Percentiles rank a stretch among this genome's conserved stretches.
phyloP scores from a whole-genome alignment of 306 rosid genomes.

The Citrullus colocynthis region DNA sequence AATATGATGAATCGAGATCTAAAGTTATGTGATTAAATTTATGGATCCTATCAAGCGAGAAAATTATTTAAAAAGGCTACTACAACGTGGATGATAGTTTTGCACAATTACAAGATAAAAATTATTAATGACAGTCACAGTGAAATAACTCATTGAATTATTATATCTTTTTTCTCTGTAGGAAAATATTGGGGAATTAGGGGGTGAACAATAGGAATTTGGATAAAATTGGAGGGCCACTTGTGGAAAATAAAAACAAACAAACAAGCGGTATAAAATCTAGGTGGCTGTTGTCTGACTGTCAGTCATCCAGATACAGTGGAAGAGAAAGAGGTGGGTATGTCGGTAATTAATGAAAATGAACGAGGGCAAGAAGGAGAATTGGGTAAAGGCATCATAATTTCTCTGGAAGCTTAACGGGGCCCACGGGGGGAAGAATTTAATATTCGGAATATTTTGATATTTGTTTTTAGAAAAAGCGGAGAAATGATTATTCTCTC shows the following conservation, averaged over 20 bases:
- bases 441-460: slow-evolving; percentile 5
- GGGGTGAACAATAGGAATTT: neutral
- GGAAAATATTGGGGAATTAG: neutral
- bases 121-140: too few relatives aligned
- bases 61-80: too few relatives aligned
- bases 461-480: neutral
- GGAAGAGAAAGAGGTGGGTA: neutral
- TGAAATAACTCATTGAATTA: too few relatives aligned
- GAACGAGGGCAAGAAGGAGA: neutral
- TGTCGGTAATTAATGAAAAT: neutral
- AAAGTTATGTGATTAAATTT: neutral
- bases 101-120: too few relatives aligned
- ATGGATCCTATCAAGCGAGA: neutral
- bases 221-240: neutral
- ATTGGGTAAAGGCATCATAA: neutral
- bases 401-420: neutral
- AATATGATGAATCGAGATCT: neutral
- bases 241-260: neutral
- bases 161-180: too few relatives aligned
- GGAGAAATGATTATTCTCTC: slow-evolving; percentile 19
- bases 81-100: too few relatives aligned
- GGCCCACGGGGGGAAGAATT: neutral
- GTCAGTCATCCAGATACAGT: neutral
- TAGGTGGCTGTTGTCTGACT: neutral
- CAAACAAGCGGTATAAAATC: neutral